Conservation (phyloP, 306 rosid species). For the Delonix regia region DNA sequence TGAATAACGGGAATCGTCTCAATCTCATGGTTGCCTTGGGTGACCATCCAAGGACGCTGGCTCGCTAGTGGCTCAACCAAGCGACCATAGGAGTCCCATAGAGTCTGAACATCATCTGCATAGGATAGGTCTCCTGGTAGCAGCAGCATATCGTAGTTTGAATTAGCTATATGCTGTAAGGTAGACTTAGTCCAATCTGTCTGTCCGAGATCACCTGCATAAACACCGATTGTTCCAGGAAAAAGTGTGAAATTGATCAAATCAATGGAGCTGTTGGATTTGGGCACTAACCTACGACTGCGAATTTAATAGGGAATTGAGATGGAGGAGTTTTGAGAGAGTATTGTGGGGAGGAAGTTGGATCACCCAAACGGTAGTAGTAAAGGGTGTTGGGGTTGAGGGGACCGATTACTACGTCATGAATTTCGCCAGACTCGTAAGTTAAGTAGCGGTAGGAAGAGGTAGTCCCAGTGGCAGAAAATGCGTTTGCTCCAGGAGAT, state of each 20-base stretch:
- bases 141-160: constrained; percentile 71
- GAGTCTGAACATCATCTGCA: constrained; percentile 46
- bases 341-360: constrained; percentile 42
- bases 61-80: constrained; percentile 78
- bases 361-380: constrained; percentile 66
- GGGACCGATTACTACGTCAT: constrained; percentile 72
- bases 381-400: constrained; percentile 55
- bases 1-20: constrained; percentile 58
- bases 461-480: constrained; percentile 50
- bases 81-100: constrained; percentile 83
- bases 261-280: background rate
- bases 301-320: constrained; percentile 70
- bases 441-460: constrained; percentile 40
- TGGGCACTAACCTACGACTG: constrained; percentile 48
- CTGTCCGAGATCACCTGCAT: constrained; percentile 86
- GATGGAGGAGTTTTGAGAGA: constrained; percentile 70
- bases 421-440: constrained; percentile 60
- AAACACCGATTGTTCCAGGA: background rate
- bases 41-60: constrained; percentile 96
- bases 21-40: constrained; percentile 79
- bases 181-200: constrained; percentile 81
- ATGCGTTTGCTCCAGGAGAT: constrained; percentile 43
- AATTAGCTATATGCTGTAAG: constrained; percentile 51
- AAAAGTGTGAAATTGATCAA: background rate
- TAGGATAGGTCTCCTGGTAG: constrained; percentile 86